Evolutionary conservation across 768 basidiomycete species (phyloP).

Genomic region (Mycena epipterygia): DNA sequence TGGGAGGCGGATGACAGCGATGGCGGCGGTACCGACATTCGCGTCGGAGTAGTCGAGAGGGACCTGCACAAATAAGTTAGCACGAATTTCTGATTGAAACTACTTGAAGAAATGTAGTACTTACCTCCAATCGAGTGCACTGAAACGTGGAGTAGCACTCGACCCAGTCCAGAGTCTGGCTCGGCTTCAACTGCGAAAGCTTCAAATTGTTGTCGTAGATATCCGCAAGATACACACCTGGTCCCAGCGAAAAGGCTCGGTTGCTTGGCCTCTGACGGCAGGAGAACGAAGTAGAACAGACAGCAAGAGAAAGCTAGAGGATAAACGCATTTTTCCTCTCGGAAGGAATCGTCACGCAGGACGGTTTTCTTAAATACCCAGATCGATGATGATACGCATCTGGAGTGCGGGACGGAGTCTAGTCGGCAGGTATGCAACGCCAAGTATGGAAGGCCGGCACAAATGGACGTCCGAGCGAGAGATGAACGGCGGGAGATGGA

Average conservation of each 20-base stretch:
- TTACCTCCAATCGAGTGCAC: background rate
- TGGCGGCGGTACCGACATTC: slow-evolving; percentile 3
- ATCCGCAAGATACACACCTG: background rate
- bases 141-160: background rate
- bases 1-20: slow-evolving; percentile 21
- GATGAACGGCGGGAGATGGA: no score
- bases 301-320: background rate
- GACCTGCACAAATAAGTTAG: slow-evolving; percentile 1
- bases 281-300: background rate
- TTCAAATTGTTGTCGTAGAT: no score
- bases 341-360: no score
- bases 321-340: background rate
- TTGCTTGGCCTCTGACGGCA: background rate
- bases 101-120: background rate
- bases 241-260: background rate
- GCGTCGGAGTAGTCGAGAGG: slow-evolving; percentile 26
- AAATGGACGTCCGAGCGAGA: no score
- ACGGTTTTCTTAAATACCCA: no score
- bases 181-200: background rate
- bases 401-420: no score
- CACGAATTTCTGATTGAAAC: background rate
- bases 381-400: no score
- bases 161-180: background rate
- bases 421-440: no score
- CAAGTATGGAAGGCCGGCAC: no score